phyloP scores from a whole-genome alignment of 192 early-diverging fungal species.

The Backusella macrospora region DNA sequence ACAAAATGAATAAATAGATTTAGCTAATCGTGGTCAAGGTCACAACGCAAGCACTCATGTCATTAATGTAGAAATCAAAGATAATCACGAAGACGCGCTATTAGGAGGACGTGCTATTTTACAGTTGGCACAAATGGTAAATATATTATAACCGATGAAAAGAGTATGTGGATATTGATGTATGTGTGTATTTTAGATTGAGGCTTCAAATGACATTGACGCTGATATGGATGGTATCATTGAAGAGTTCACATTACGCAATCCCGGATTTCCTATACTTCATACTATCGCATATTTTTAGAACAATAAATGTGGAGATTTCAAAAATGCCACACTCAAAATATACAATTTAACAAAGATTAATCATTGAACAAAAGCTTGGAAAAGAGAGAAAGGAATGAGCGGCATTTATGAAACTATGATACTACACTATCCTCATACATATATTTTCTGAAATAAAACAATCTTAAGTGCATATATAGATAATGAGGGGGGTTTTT shows the following conservation, averaged over 20 bases:
- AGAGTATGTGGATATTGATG: background rate
- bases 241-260: slow-evolving; percentile 65
- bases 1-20: slow-evolving; percentile 57
- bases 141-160: background rate
- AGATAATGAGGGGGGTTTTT: too few relatives aligned
- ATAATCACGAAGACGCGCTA: slow-evolving; percentile 88
- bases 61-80: slow-evolving; percentile 95
- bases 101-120: slow-evolving; percentile 85
- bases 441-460: too few relatives aligned
- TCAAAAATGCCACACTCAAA: too few relatives aligned
- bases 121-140: slow-evolving; percentile 75
- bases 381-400: too few relatives aligned
- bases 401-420: too few relatives aligned
- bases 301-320: background rate
- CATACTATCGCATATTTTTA: slow-evolving; percentile 70
- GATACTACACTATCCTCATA: too few relatives aligned
- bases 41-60: slow-evolving; percentile 82
- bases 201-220: slow-evolving; percentile 72
- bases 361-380: too few relatives aligned
- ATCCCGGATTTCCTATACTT: slow-evolving; percentile 57
- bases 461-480: too few relatives aligned
- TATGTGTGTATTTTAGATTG: slow-evolving; percentile 47
- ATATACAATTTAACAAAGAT: too few relatives aligned
- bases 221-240: slow-evolving; percentile 84
- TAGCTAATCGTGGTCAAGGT: slow-evolving; percentile 67